Conservation (phyloP, 805 yeast species). For the Candida krabiensis region DNA sequence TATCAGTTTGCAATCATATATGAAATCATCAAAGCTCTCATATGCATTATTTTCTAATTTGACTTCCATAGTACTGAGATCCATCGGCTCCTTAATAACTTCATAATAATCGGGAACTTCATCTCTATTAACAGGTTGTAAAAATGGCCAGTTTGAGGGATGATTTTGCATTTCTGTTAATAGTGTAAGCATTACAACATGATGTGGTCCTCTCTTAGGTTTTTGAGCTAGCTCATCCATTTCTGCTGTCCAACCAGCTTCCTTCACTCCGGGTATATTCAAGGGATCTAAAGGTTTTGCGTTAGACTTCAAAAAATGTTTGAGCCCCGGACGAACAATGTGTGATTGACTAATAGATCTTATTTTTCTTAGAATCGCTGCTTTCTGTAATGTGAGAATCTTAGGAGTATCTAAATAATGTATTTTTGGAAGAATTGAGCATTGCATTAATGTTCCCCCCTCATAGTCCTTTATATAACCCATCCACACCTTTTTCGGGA, state of each 20-base stretch:
- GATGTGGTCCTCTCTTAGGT: constrained; percentile 93
- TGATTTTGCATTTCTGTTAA: constrained; percentile 88
- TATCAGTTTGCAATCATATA: constrained; percentile 82
- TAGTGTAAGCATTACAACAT: constrained; percentile 87
- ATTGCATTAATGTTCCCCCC: constrained; percentile 98
- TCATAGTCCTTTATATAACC: constrained; percentile 98
- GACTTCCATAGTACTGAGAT: constrained; percentile 90
- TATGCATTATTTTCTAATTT: constrained; percentile 91
- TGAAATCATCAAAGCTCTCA: constrained; percentile 85
- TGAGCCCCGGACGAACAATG: constrained; percentile 78
- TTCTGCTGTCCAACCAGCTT: constrained; percentile 97
- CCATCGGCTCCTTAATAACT: constrained; percentile 98
- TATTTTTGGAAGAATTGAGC: constrained; percentile 85
- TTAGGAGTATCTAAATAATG: constrained; percentile 88
- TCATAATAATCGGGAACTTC: constrained; percentile 97
- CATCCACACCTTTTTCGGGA: constrained; percentile 90
- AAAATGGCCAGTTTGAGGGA: constrained; percentile 98
- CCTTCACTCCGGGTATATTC: constrained; percentile 84
- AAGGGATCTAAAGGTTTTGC: constrained; percentile 70
- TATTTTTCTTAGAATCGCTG: constrained; percentile 85
- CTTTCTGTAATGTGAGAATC: constrained; percentile 82
- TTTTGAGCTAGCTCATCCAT: constrained; percentile 96
- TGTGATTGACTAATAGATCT: constrained; percentile 77
- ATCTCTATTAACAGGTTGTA: constrained; percentile 86
- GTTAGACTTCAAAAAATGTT: constrained; percentile 54